Percentiles rank a stretch among this genome's conserved stretches.
Evolutionary conservation across 2,329 filamentous ascomycete genomes (phyloP).

Genomic region (Zymoseptoria brevis): DNA sequence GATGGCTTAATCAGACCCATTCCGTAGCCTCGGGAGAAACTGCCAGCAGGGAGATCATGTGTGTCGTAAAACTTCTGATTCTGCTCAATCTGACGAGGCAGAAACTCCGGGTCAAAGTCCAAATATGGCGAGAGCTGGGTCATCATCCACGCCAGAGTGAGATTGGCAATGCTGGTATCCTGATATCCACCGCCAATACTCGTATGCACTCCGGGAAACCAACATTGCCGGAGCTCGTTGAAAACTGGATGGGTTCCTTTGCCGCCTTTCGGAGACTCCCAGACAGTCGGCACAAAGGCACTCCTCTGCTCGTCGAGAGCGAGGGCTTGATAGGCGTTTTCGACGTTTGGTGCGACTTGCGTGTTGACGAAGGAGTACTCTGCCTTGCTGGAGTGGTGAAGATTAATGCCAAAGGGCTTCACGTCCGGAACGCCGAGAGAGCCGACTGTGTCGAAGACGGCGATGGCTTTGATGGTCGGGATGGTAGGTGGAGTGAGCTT

Average conservation of each 20-base stretch:
- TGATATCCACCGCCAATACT: slow-evolving; percentile 35
- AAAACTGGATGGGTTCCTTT: slow-evolving; percentile 22
- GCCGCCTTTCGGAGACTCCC: slow-evolving; percentile 23
- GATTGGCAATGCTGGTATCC: slow-evolving; percentile 39
- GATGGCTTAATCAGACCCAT: slow-evolving; percentile 38
- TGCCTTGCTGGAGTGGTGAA: slow-evolving; percentile 17
- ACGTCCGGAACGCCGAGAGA: slow-evolving; percentile 37
- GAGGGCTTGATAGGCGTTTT: slow-evolving; percentile 35
- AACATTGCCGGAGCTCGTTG: slow-evolving; percentile 37
- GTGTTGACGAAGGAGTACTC: slow-evolving; percentile 40
- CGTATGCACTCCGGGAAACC: slow-evolving; percentile 38
- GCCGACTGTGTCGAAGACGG: slow-evolving; percentile 38
- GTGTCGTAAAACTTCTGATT: slow-evolving; percentile 39
- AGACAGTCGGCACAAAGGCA: slow-evolving; percentile 32
- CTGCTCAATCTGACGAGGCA: slow-evolving; percentile 35
- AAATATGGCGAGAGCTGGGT: slow-evolving; percentile 37
- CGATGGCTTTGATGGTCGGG: slow-evolving; percentile 30
- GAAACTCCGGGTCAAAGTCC: slow-evolving; percentile 36
- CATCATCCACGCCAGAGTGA: slow-evolving; percentile 49
- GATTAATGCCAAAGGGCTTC: slow-evolving; percentile 19
- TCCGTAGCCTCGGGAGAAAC: slow-evolving; percentile 32
- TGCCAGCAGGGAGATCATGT: too few relatives aligned
- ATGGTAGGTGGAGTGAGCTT: slow-evolving; percentile 23
- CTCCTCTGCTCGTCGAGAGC: slow-evolving; percentile 33
- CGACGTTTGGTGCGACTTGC: slow-evolving; percentile 28